A percentile compares a stretch with the other conserved stretches of the same genome.
phyloP scores from a whole-genome alignment of 1,284 basidiomycete genomes.

The Mycosarcoma mackinlayi region DNA sequence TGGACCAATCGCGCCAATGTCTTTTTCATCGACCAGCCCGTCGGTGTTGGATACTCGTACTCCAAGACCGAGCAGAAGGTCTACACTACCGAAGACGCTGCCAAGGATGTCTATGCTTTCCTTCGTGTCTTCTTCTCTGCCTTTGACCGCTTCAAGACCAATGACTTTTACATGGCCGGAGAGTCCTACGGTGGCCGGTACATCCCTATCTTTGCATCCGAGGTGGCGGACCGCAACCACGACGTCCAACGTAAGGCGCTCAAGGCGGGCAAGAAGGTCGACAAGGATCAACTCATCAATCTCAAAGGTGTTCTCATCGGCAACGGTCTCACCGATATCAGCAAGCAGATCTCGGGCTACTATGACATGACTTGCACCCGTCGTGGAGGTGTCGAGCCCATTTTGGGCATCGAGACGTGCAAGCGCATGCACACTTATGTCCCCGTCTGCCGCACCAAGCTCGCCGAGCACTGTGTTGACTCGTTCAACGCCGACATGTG shows the following conservation, averaged over 20 bases:
- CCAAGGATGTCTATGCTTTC: slow-evolving; percentile 67
- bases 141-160: slow-evolving; percentile 62
- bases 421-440: slow-evolving; percentile 43
- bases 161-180: slow-evolving; percentile 61
- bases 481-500: slow-evolving; percentile 40
- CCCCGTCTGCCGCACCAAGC: slow-evolving; percentile 25
- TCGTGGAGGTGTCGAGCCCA: slow-evolving; percentile 40
- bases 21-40: slow-evolving; percentile 79
- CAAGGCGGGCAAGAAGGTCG: slow-evolving; percentile 73
- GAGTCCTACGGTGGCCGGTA: slow-evolving; percentile 75
- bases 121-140: slow-evolving; percentile 69
- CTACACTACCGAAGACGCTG: slow-evolving; percentile 66
- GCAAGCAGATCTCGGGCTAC: slow-evolving; percentile 49
- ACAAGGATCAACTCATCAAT: slow-evolving; percentile 73
- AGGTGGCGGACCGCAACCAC: slow-evolving; percentile 81
- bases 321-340: slow-evolving; percentile 71
- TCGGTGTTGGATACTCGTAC: slow-evolving; percentile 79
- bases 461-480: slow-evolving; percentile 39
- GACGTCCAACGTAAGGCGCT: slow-evolving; percentile 69
- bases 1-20: slow-evolving; percentile 78
- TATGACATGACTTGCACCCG: slow-evolving; percentile 61
- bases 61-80: slow-evolving; percentile 74
- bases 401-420: slow-evolving; percentile 54
- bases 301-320: slow-evolving; percentile 84
- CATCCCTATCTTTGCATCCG: slow-evolving; percentile 82